Conservation (phyloP, 1,284 basidiomycete genomes). For the Spongiforma sp. region DNA sequence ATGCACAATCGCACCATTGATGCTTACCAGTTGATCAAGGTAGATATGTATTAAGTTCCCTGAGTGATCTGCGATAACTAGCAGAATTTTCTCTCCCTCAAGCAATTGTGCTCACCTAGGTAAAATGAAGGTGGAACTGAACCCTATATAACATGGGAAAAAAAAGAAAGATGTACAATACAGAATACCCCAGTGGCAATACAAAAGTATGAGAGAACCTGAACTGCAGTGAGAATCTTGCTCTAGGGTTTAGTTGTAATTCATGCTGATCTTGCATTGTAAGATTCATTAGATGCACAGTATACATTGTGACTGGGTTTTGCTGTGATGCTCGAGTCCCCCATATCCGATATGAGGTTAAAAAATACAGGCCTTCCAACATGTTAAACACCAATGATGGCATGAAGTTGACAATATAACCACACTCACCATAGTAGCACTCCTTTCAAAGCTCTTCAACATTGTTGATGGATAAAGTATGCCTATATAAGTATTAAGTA, state of each 20-base stretch:
- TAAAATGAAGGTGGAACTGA: neutral
- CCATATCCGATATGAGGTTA: conserved; percentile 17
- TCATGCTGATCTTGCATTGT: conserved; percentile 47
- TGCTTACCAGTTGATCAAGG: conserved; percentile 39
- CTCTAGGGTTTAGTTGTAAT: conserved; percentile 42
- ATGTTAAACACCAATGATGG: neutral
- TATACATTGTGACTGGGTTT: conserved; percentile 38
- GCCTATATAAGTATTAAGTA: conserved; percentile 20
- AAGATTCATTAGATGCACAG: conserved; percentile 44
- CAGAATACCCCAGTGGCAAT: conserved; percentile 38
- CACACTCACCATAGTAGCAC: conserved; percentile 5
- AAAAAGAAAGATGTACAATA: conserved; percentile 42
- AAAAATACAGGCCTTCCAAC: neutral
- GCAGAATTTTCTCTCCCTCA: conserved; percentile 43
- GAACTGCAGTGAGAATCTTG: conserved; percentile 44
- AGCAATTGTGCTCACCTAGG: conserved; percentile 47
- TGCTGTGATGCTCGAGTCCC: conserved; percentile 21
- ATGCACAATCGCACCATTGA: conserved; percentile 40
- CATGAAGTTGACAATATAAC: neutral
- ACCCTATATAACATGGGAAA: too few relatives aligned
- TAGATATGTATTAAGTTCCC: conserved; percentile 45
- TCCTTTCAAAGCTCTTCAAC: conserved; percentile 8
- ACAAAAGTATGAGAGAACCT: conserved; percentile 37
- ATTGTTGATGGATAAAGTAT: conserved; percentile 20
- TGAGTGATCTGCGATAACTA: conserved; percentile 44